Base-by-base conservation (phyloP, 805 yeast genomes). In the Hanseniaspora taiwanica region DNA sequence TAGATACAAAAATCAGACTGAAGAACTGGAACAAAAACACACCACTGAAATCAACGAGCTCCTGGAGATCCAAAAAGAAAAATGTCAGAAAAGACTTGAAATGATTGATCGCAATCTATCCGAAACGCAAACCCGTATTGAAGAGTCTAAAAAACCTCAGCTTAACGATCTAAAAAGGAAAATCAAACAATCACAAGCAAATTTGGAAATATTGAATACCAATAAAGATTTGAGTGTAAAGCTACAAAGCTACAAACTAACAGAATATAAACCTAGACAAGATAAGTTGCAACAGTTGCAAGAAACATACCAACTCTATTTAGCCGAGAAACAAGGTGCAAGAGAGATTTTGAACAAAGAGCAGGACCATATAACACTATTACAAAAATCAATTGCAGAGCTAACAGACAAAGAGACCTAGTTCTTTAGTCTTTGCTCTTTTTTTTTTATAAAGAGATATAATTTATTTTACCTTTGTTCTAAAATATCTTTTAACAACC, bases 401-500 rank as follows among this genome's bases (percentile, higher is more conserved):
- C 21, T 35, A n/a, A 38, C n/a, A n/a, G n/a, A n/a, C n/a, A n/a
- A n/a, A n/a, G 27, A 21, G 7, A 27, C n/a, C 13, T 16, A 19
- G 21, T 3, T 20, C 29, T 37, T 19, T 37, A 37, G n/a, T n/a
- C n/a, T n/a, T n/a, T n/a, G n/a, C n/a, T n/a, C n/a, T n/a, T 23
- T 23, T 23, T 23, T 23, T 23, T 23, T 23, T n/a, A 18, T 19
- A 27, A 16, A 27, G 8, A 27, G 7, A 9, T 13, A 9, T 31
- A 16, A 13, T 27, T 14, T n/a, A 3, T n/a, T 42, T 37, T 21
- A 46, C 42, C 55, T 39, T 52, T 55, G 37, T 57, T 55, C 10
- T n/a, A 76, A 58, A 39, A 81, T 68, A 48, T 79, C 87, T 57
- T 75, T 78, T 27, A 81, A 66, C 40, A 81, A 61, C 82, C 84